Base-by-base conservation (phyloP, 73 alveolate species). In the Paraurostyla sp. region DNA sequence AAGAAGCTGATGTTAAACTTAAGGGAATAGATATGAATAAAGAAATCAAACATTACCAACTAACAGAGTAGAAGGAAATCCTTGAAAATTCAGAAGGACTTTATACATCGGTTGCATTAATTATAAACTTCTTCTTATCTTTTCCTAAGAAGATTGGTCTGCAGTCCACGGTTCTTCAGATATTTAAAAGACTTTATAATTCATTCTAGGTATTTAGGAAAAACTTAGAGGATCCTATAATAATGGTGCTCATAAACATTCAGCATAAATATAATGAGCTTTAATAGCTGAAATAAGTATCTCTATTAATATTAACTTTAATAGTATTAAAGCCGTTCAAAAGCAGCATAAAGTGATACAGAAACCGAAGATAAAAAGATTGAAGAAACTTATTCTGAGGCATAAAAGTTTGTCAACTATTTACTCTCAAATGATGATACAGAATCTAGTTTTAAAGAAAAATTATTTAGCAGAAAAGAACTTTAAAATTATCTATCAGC, bases 41-140 rank as follows among this genome's bases (percentile, higher is more conserved):
- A 27, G 71, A 49, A 20, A 15, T 40, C 9, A 52, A n/a, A 6
- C 76, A 76, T 0, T 88, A 57, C 35, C 25, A 35, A 42, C 58
- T 88, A 2, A 18, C 75, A 15, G 90, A 76, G 22, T 45, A 88
- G 42, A 76, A 76, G 62, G 82, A 69, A n/a, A 59, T 52, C 18
- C 90, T 88, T 16, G 91, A 88, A 59, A 18, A 46, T 2, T 78
- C 60, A 0, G 91, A 88, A 15, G 94, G 94, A 6, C 94, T 88
- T 11, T 88, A 88, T 56, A 23, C 94, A 15, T 76, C 94, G 9
- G 81, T 88, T 0, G 90, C 94, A 15, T 68, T 88, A 38, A 88
- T 88, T 0, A 60, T 88, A 41, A 88, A 88, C 81, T 76, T 83
- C 80, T 88, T 88, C 56, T 30, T 88, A 27, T 45, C 83, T 9